Base-by-base conservation (phyloP, 176 grass and related monocot genomes). In the Otatea glauca region DNA sequence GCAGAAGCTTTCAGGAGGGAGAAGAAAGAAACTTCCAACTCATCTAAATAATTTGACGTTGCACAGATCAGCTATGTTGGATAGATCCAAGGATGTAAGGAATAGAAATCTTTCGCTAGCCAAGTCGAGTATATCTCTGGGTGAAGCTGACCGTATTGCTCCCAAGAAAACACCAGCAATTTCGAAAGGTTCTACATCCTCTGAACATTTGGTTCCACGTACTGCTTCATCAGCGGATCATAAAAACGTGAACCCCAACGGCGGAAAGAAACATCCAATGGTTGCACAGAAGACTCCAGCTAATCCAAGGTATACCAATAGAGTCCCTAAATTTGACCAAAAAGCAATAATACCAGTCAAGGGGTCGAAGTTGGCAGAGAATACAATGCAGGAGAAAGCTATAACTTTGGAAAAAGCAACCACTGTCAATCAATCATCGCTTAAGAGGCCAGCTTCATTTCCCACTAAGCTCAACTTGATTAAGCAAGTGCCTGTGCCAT, bases 11-110 rank as follows among this genome's bases (percentile, higher is more conserved):
- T 74, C 48, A 43, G 83, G 58, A n/a, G 90, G 86, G 21, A 81
- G 88, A 79, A 86, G 83, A 50, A 93, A 92, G 76, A 94, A 56
- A 67, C 70, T 65, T 78, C 84, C 81, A 56, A 67, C 61, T 81
- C 88, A 84, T 67, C 42, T 68, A 80, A 92, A 91, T 73, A 76
- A 70, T 70, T 84, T 81, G 75, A 65, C 76, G 4, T 27, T 81
- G 72, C 78, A 80, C 37, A 87, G 77, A 74, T 84, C 77, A 81
- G 76, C 84, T 67, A 72, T 86, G 72, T 79, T 88, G 71, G 79
- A 85, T 85, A 83, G 42, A 60, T 74, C 90, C 44, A 76, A 89
- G 29, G 72, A 73, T 83, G 69, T 62, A 44, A 89, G 61, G 61
- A 74, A 41, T 37, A 78, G 10, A 44, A 66, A 61, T 87, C 2